Conservation (phyloP, 225 moss, liverwort and hornwort species). For the Asterella californica region DNA sequence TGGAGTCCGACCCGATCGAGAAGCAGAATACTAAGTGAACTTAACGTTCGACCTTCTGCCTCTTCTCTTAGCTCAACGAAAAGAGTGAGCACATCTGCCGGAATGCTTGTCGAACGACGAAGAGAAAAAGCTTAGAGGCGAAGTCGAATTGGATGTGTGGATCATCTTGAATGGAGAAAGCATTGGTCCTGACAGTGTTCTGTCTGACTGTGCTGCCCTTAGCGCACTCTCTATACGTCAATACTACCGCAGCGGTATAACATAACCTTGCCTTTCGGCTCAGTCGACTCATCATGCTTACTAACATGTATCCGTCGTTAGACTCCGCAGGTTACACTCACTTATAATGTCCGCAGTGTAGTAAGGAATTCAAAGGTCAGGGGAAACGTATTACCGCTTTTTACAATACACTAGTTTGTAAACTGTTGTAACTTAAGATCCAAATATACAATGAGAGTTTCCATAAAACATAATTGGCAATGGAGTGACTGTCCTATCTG, state of each 20-base stretch:
- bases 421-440: not conserved
- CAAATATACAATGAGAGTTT: not conserved
- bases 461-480: not conserved
- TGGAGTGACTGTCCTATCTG: no score
- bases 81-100: no score
- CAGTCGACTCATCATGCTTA: not conserved
- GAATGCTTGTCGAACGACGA: no score
- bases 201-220: not conserved
- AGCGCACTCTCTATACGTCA: conserved; percentile 1
- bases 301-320: not conserved
- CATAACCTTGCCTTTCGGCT: not conserved
- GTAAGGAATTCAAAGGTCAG: no score
- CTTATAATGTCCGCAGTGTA: not conserved
- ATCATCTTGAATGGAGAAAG: conserved; percentile 2
- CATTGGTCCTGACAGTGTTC: not conserved
- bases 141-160: no score
- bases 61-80: no score
- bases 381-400: not conserved
- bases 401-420: not conserved
- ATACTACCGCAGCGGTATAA: conserved; percentile 1
- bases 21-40: no score
- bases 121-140: no score
- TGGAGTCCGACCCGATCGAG: no score
- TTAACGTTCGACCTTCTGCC: no score
- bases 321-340: no score